These are phyloP conservation scores for Aspergillus saccharolyticus DNA, from an alignment of 495 filamentous ascomycete species.

Conservation along the genomic window DNA sequence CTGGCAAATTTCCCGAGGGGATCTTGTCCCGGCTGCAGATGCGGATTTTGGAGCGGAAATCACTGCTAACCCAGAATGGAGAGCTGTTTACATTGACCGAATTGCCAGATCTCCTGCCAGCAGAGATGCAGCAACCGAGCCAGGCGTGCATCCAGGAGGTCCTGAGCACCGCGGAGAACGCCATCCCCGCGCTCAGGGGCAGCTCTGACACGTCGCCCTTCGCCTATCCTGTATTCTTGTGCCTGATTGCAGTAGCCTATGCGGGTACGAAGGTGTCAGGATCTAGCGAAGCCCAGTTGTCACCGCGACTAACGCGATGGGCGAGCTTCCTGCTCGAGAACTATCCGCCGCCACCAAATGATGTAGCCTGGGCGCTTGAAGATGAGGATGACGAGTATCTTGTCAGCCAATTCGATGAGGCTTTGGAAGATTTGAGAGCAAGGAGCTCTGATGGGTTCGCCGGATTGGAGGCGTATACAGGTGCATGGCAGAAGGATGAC, in stretches of 20 bases:
- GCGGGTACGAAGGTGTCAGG: conserved; percentile 2
- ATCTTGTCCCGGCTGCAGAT: conserved; percentile 28
- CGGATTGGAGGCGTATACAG: conserved; percentile 14
- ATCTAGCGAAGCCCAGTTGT: conserved; percentile 15
- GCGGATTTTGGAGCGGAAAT: conserved; percentile 34
- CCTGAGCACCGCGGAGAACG: conserved; percentile 12
- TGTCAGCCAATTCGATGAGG: conserved; percentile 21
- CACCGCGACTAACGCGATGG: conserved; percentile 34
- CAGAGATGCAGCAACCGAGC: conserved; percentile 24
- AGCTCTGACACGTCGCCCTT: conserved; percentile 18
- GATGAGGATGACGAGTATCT: conserved; percentile 29
- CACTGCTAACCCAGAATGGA: conserved; percentile 32
- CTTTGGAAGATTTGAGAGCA: conserved; percentile 13
- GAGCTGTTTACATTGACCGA: conserved; percentile 36
- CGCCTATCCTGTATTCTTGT: conserved; percentile 27
- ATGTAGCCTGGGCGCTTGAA: conserved; percentile 26
- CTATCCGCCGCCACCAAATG: conserved; percentile 27
- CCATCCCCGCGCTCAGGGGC: conserved; percentile 20
- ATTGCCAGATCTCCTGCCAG: conserved; percentile 29
- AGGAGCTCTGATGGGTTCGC: conserved; percentile 12
- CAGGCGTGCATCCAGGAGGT: conserved; percentile 26
- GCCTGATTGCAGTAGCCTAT: conserved; percentile 19
- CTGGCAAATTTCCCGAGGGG: conserved; percentile 28
- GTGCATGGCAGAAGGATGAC: conserved; percentile 17
- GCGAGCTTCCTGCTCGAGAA: conserved; percentile 32